Evolutionary conservation across 2,329 filamentous ascomycete species (phyloP).

Genomic region (Coleophoma cylindrospora): DNA sequence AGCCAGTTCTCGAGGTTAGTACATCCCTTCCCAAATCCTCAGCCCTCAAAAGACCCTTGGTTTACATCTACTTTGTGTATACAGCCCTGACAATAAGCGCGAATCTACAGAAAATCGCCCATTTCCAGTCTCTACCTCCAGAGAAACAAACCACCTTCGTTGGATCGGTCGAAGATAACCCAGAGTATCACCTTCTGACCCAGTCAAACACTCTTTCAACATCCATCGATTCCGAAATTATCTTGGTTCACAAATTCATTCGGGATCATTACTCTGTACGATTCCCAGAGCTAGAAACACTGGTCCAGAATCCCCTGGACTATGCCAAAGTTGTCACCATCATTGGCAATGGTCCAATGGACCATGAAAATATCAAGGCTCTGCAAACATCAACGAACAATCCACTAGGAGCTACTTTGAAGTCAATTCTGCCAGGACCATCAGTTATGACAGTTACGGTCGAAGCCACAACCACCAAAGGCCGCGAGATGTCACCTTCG

Average conservation of each 20-base stretch:
- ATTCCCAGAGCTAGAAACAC: conserved; percentile 86
- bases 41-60: conserved; percentile 30
- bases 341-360: conserved; percentile 85
- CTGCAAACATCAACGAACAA: conserved; percentile 77
- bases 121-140: conserved; percentile 67
- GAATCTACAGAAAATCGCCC: conserved; percentile 68
- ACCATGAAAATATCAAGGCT: conserved; percentile 72
- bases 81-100: conserved; percentile 63
- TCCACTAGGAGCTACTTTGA: conserved; percentile 67
- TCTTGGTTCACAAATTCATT: conserved; percentile 91
- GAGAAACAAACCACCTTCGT: conserved; percentile 60
- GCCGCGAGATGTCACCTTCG: conserved; percentile 67
- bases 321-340: conserved; percentile 95
- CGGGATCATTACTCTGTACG: conserved; percentile 91
- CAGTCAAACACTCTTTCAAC: conserved; percentile 88
- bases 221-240: conserved; percentile 88
- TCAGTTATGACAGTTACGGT: conserved; percentile 94
- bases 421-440: conserved; percentile 79
- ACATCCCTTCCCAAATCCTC: conserved; percentile 16
- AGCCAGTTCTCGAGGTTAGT: conserved; percentile 79
- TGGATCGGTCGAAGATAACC: conserved; percentile 86
- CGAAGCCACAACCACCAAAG: conserved; percentile 86
- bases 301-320: conserved; percentile 88
- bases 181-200: conserved; percentile 83
- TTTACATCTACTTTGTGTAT: conserved; percentile 59